Evolutionary conservation across 129 eudicot species (phyloP).

Genomic region (Helichrysum umbraculigerum): DNA sequence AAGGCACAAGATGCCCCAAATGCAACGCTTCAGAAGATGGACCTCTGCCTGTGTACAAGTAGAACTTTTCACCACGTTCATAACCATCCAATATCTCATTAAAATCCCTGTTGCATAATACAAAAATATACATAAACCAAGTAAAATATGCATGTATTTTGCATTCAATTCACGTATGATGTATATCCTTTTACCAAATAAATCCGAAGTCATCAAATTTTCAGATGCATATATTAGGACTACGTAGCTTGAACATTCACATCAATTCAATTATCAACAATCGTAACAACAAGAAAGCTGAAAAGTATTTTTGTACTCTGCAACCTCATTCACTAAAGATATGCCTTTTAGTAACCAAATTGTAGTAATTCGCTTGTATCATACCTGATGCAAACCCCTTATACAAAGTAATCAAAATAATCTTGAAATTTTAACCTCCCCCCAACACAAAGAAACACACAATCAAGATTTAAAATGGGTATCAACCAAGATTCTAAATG

Average conservation of each 20-base stretch:
- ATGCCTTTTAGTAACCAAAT: background rate
- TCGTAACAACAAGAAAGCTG: background rate
- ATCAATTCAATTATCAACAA: too few species aligned
- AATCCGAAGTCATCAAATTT: background rate
- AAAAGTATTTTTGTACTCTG: background rate
- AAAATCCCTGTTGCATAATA: constrained; percentile 48
- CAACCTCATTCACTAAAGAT: background rate
- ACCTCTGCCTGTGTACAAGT: constrained; percentile 88
- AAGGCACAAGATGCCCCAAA: constrained; percentile 90
- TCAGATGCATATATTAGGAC: background rate
- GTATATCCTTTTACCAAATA: background rate
- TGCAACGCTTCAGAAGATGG: constrained; percentile 90
- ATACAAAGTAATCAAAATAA: too few species aligned
- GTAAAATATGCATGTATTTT: background rate
- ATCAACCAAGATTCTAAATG: background rate
- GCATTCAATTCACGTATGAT: too few species aligned
- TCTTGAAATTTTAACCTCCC: background rate
- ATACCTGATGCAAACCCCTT: background rate
- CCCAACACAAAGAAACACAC: background rate
- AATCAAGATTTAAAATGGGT: background rate
- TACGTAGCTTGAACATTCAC: background rate
- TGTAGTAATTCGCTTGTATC: too few species aligned
- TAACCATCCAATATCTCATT: constrained; percentile 78
- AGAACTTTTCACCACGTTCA: constrained; percentile 84
- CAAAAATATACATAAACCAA: background rate